phyloP scores from a whole-genome alignment of 495 filamentous ascomycete species.

The Aspergillus conjunctus region DNA sequence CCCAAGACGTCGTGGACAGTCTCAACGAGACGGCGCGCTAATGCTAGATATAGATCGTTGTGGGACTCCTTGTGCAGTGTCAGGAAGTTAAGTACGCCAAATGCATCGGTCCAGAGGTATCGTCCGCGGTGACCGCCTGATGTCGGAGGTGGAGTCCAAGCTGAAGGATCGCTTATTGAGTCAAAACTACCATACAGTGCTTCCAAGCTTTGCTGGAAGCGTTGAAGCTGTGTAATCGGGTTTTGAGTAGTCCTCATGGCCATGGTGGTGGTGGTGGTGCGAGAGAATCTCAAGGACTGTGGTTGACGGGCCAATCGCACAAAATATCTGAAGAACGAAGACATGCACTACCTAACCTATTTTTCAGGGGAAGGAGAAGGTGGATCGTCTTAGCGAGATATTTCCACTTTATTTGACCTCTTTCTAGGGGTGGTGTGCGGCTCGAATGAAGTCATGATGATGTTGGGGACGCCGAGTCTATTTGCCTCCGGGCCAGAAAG shows the following conservation, averaged over 20 bases:
- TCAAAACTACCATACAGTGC: constrained; percentile 44
- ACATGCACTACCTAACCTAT: no score
- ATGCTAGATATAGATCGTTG: constrained; percentile 49
- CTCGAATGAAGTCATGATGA: constrained; percentile 39
- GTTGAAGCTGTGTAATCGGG: constrained; percentile 29
- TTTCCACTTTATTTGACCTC: no score
- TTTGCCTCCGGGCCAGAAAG: constrained; percentile 9
- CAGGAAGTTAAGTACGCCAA: constrained; percentile 68
- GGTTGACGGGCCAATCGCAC: not conserved
- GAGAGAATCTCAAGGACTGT: not conserved
- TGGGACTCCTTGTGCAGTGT: constrained; percentile 54
- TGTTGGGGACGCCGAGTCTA: constrained; percentile 33
- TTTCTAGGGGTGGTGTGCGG: not conserved
- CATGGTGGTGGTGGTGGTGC: not conserved
- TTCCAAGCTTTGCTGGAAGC: constrained; percentile 43
- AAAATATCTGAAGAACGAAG: no score
- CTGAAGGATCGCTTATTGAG: constrained; percentile 31
- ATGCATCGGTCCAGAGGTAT: constrained; percentile 71
- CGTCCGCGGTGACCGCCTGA: constrained; percentile 66
- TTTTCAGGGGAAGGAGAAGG: no score
- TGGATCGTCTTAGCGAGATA: no score
- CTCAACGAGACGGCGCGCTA: constrained; percentile 54
- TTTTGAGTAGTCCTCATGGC: constrained; percentile 30
- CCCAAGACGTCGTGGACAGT: constrained; percentile 62
- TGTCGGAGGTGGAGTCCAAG: constrained; percentile 49